A percentile compares a stretch with the other conserved stretches of the same genome.
Conservation (phyloP, 1,139 yeast genomes). For the Pichia sp. region DNA sequence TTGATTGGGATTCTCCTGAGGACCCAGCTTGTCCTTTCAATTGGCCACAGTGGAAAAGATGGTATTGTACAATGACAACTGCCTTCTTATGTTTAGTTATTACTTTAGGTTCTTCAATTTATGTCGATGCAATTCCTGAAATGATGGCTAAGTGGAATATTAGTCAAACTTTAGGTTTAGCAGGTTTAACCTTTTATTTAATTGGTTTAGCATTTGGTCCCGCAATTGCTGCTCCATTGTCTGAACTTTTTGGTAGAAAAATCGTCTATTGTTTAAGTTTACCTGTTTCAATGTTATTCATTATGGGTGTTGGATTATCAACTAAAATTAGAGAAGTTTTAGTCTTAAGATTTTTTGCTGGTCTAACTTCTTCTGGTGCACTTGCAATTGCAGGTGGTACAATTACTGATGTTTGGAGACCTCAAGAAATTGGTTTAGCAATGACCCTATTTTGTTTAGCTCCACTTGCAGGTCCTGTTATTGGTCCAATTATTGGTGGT, state of each 20-base stretch:
- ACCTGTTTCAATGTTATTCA: constrained; percentile 66
- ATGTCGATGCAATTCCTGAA: constrained; percentile 56
- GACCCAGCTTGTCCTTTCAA: constrained; percentile 61
- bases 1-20: constrained; percentile 57
- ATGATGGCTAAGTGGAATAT: constrained; percentile 40
- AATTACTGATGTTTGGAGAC: constrained; percentile 67
- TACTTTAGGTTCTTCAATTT: constrained; percentile 66
- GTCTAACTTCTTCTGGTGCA: constrained; percentile 78
- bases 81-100: constrained; percentile 62
- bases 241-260: constrained; percentile 70
- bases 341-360: constrained; percentile 72
- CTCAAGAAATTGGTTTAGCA: constrained; percentile 60
- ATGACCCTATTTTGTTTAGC: constrained; percentile 65
- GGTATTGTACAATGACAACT: constrained; percentile 58
- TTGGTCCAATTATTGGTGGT: constrained; percentile 81
- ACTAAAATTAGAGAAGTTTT: constrained; percentile 51
- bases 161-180: constrained; percentile 53
- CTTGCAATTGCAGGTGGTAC: constrained; percentile 86
- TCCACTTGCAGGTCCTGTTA: constrained; percentile 73
- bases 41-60: constrained; percentile 58
- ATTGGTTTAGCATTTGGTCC: constrained; percentile 72
- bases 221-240: constrained; percentile 67
- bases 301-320: constrained; percentile 69
- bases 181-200: constrained; percentile 67
- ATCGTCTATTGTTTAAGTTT: constrained; percentile 53